Conservation (phyloP, 257 asterid species). For the Ehretia macrophylla region DNA sequence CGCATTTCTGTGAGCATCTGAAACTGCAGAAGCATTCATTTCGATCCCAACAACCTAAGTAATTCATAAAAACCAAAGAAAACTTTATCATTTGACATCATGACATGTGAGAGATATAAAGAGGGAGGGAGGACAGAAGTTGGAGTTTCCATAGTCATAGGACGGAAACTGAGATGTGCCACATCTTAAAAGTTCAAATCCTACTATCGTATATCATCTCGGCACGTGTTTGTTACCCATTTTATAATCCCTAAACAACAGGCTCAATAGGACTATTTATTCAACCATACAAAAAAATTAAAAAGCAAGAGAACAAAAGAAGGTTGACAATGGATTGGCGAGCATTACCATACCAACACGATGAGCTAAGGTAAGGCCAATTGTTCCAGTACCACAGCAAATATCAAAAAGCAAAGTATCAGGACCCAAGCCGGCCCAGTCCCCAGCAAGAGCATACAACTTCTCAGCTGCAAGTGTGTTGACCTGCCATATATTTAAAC, state of each 20-base stretch:
- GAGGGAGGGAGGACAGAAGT: neutral
- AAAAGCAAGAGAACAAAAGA: slow-evolving; percentile 2
- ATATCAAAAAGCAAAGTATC: slow-evolving; percentile 89
- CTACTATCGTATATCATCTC: neutral
- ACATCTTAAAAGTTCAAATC: neutral
- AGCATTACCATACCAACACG: slow-evolving; percentile 98
- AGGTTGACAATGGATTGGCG: slow-evolving; percentile 24
- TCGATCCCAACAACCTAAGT: slow-evolving; percentile 94
- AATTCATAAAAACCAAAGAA: slow-evolving; percentile 16
- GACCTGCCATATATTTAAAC: slow-evolving; percentile 52
- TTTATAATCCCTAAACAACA: neutral
- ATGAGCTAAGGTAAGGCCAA: slow-evolving; percentile 86
- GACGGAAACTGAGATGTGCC: neutral
- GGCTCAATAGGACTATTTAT: neutral
- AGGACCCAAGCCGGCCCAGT: slow-evolving; percentile 92
- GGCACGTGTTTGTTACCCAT: neutral
- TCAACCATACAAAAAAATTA: neutral
- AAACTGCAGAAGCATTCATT: slow-evolving; percentile 97
- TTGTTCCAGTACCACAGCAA: slow-evolving; percentile 99
- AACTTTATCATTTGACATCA: slow-evolving; percentile 14
- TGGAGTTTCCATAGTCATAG: neutral
- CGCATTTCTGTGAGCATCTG: slow-evolving; percentile 92
- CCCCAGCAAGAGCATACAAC: slow-evolving; percentile 92
- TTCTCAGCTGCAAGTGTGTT: slow-evolving; percentile 97
- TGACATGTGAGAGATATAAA: neutral